A percentile compares a stretch with the other conserved stretches of the same genome.
Conservation (phyloP, 352 stramenopile species). For the Globisporangium middletonii region DNA sequence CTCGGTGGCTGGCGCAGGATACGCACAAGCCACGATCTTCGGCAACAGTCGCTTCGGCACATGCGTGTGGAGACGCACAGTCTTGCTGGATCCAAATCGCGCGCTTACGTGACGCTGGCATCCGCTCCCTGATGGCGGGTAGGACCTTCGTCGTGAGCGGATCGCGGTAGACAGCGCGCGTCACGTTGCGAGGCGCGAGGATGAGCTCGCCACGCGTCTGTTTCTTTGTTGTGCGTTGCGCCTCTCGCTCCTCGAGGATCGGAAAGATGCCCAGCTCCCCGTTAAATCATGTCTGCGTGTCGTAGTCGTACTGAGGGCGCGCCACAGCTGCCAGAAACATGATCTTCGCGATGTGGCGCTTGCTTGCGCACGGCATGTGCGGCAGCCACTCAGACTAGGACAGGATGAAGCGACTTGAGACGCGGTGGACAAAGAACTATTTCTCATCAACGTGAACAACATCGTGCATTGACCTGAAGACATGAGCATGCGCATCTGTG, state of each 20-base stretch:
- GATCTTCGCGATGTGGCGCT: background rate
- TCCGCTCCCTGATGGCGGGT: background rate
- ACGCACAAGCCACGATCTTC: background rate
- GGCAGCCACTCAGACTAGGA: background rate
- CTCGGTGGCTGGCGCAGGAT: slow-evolving; percentile 2
- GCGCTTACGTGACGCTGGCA: background rate
- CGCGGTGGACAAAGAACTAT: background rate
- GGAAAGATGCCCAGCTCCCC: slow-evolving; percentile 14
- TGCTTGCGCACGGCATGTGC: background rate
- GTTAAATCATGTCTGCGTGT: slow-evolving; percentile 2
- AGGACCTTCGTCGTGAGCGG: background rate
- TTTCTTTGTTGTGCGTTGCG: slow-evolving; percentile 4
- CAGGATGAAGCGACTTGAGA: background rate
- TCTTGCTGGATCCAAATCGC: background rate
- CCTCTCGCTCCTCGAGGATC: background rate
- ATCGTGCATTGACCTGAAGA: background rate
- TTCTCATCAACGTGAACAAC: background rate
- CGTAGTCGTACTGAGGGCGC: slow-evolving; percentile 8
- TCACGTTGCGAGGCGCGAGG: background rate
- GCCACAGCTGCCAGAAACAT: background rate
- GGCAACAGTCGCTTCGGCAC: background rate
- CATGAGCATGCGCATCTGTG: background rate
- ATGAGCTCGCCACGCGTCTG: background rate
- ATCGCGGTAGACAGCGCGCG: background rate
- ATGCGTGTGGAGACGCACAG: background rate